Percentiles rank a stretch among this genome's conserved stretches.
phyloP scores from a whole-genome alignment of 345 rosid genomes.

The Dipteronia dyeriana region DNA sequence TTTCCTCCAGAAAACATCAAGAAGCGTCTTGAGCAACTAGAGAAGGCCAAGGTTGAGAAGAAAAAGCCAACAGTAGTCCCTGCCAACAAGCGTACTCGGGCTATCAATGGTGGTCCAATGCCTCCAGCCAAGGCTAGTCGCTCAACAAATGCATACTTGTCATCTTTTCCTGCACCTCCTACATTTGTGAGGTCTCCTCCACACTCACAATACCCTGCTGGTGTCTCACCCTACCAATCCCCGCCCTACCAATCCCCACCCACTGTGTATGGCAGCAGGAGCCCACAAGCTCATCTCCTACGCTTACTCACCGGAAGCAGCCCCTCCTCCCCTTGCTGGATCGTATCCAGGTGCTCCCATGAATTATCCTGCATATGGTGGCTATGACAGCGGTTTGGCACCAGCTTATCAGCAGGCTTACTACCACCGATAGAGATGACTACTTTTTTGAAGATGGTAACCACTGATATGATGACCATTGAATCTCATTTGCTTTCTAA shows the following conservation, averaged over 20 bases:
- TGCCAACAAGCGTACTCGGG: slow-evolving; percentile 90
- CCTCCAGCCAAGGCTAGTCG: slow-evolving; percentile 99
- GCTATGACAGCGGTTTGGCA: slow-evolving; percentile 54
- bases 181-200: slow-evolving; percentile 80
- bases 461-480: slow-evolving; percentile 67
- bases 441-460: slow-evolving; percentile 54
- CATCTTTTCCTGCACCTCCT: slow-evolving; percentile 84
- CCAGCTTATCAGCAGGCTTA: slow-evolving; percentile 84
- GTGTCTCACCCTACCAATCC: slow-evolving; percentile 61
- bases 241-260: slow-evolving; percentile 83
- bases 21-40: slow-evolving; percentile 97
- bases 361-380: slow-evolving; percentile 63
- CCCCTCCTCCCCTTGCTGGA: slow-evolving; percentile 46
- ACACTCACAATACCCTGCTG: slow-evolving; percentile 70
- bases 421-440: slow-evolving; percentile 76
- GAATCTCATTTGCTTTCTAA: slow-evolving; percentile 43
- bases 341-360: slow-evolving; percentile 59
- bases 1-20: slow-evolving; percentile 93
- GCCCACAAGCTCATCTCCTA: slow-evolving; percentile 55
- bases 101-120: slow-evolving; percentile 91
- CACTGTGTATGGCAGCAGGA: slow-evolving; percentile 56
- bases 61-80: slow-evolving; percentile 80
- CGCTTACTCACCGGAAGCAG: slow-evolving; percentile 67
- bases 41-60: no score
- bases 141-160: slow-evolving; percentile 82